phyloP scores from a whole-genome alignment of 371 early-diverging fungal species.

The Mucor racemosus region DNA sequence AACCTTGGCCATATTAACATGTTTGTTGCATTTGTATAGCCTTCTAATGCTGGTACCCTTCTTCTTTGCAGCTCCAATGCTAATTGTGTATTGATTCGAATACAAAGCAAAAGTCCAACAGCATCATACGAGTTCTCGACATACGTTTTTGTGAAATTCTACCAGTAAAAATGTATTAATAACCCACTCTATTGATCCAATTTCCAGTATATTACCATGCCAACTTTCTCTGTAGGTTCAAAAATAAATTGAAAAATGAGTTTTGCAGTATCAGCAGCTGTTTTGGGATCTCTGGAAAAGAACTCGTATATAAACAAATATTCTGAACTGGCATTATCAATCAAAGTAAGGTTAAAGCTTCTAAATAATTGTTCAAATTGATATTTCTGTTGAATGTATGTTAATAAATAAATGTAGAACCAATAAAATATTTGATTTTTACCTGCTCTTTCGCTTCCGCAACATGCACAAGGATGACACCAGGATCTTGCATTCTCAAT shows the following conservation, averaged over 20 bases:
- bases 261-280: conserved; percentile 51
- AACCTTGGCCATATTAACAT: conserved; percentile 95
- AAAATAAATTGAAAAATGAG: conserved; percentile 74
- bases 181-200: not conserved
- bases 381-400: conserved; percentile 51
- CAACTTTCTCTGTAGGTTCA: conserved; percentile 80
- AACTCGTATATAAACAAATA: conserved; percentile 89
- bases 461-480: conserved; percentile 79
- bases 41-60: conserved; percentile 78
- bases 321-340: conserved; percentile 93
- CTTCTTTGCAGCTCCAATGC: conserved; percentile 82
- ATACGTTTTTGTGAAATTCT: conserved; percentile 69
- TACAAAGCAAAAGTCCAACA: conserved; percentile 85
- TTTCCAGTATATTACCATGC: conserved; percentile 53
- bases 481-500: conserved; percentile 72
- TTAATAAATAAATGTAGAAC: not conserved
- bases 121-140: conserved; percentile 86
- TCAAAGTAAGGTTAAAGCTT: conserved; percentile 82
- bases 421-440: conserved; percentile 1
- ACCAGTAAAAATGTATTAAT: not conserved
- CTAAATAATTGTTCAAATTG: conserved; percentile 82
- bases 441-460: conserved; percentile 80
- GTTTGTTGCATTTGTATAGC: conserved; percentile 83
- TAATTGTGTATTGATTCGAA: conserved; percentile 83
- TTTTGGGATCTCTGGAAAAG: conserved; percentile 68